phyloP scores from a whole-genome alignment of 345 rosid species.

The Eucalyptus shirleyi region DNA sequence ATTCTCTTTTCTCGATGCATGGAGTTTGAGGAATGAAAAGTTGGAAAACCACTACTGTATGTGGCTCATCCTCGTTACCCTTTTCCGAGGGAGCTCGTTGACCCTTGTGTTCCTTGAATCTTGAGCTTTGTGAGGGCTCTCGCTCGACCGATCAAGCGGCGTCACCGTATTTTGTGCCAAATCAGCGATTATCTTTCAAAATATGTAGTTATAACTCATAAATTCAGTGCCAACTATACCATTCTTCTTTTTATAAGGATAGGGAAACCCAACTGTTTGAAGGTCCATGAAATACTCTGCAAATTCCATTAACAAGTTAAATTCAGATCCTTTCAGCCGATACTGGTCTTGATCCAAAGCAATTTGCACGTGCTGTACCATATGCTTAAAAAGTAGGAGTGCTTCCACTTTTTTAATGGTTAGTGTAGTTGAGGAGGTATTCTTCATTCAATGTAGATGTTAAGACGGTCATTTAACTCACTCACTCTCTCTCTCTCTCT shows the following conservation, averaged over 20 bases:
- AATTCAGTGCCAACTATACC: not conserved
- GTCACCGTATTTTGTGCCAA: not conserved
- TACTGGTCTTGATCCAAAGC: not conserved
- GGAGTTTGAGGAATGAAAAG: not conserved
- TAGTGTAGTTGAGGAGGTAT: not conserved
- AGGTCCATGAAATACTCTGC: not conserved
- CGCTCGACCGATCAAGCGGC: not conserved
- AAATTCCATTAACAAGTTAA: not conserved
- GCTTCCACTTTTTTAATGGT: not conserved
- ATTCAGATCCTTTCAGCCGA: fast-evolving
- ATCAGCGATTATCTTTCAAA: not conserved
- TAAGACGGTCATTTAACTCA: too few relatives aligned
- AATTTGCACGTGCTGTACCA: not conserved
- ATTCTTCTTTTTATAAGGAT: not conserved
- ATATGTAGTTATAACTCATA: not conserved
- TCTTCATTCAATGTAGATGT: too few relatives aligned
- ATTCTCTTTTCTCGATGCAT: not conserved
- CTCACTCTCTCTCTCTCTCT: too few relatives aligned
- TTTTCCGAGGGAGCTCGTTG: not conserved
- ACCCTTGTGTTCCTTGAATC: not conserved
- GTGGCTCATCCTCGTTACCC: not conserved
- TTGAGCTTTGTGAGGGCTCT: not conserved
- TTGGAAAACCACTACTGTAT: not conserved
- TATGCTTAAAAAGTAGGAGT: not conserved
- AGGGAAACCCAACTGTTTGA: not conserved